Conservation (phyloP, 169 alveolate species). For the Eimeria praecox region DNA sequence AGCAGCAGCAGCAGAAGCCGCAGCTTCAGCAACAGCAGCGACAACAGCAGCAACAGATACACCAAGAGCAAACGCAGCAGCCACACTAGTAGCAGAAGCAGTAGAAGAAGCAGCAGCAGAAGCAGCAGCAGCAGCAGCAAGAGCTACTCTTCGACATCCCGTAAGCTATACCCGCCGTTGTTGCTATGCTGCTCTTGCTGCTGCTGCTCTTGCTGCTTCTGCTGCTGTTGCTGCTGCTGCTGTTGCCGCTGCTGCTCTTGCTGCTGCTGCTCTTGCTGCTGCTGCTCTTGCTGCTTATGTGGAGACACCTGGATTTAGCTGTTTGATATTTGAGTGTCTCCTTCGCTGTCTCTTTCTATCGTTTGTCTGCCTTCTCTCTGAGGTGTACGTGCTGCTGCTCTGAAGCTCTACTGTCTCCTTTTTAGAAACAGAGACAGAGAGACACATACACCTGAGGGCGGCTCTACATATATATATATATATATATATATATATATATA, state of each 20-base stretch:
- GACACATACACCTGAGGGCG: no score
- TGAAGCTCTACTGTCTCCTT: no score
- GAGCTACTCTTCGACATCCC: neutral
- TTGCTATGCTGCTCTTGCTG: neutral
- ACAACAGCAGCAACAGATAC: conserved; percentile 14
- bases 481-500: no score
- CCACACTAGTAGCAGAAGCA: neutral
- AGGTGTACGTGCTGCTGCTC: neutral
- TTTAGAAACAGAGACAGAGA: no score
- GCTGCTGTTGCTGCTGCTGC: conserved; percentile 11
- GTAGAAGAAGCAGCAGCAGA: conserved; percentile 26
- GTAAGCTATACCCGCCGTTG: neutral
- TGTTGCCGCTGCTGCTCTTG: neutral
- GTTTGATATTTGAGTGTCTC: neutral
- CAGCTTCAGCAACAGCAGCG: conserved; percentile 31
- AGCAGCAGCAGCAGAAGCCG: conserved; percentile 46
- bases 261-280: conserved; percentile 16
- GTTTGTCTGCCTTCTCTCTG: neutral
- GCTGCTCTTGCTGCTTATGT: neutral
- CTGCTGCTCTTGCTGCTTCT: neutral
- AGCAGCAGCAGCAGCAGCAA: conserved; percentile 59
- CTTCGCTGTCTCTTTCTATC: neutral
- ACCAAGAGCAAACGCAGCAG: conserved; percentile 31
- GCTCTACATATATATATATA: no score
- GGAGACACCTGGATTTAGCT: no score